These are phyloP conservation scores for Colletotrichum tofieldiae DNA, from an alignment of 2,329 filamentous ascomycete species.

Conservation along the genomic window DNA sequence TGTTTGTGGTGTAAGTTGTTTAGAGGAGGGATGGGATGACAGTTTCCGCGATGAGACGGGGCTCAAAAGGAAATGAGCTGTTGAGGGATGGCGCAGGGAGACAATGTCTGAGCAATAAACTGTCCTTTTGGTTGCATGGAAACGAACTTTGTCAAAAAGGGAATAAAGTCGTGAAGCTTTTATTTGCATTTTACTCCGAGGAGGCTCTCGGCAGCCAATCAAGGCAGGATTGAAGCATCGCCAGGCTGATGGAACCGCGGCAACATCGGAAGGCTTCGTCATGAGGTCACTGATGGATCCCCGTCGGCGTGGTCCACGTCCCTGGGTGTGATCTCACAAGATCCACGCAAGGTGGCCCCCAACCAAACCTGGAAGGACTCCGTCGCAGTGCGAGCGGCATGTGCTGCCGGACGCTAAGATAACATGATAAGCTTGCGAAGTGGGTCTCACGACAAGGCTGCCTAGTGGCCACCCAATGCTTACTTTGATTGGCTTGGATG, in stretches of 20 bases:
- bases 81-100: slow-evolving; percentile 37
- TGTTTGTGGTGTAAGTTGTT: slow-evolving; percentile 6
- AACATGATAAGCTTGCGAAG: neutral
- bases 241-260: slow-evolving; percentile 32
- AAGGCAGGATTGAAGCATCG: slow-evolving; percentile 26
- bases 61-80: slow-evolving; percentile 13
- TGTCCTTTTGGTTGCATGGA: slow-evolving; percentile 28
- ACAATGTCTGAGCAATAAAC: slow-evolving; percentile 25
- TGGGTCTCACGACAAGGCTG: slow-evolving; percentile 38
- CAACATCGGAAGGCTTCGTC: slow-evolving; percentile 29
- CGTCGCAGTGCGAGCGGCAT: slow-evolving; percentile 25
- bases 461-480: neutral
- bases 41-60: slow-evolving; percentile 13
- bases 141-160: slow-evolving; percentile 22
- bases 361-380: slow-evolving; percentile 16
- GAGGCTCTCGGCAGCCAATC: slow-evolving; percentile 25
- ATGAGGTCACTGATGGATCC: slow-evolving; percentile 42
- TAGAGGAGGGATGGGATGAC: slow-evolving; percentile 23
- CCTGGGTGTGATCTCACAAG: slow-evolving; percentile 28
- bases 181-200: neutral
- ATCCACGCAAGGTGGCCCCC: slow-evolving; percentile 15
- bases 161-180: slow-evolving; percentile 10
- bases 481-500: slow-evolving; percentile 32
- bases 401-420: slow-evolving; percentile 23
- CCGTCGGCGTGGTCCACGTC: slow-evolving; percentile 11